Evolutionary conservation across 768 basidiomycete species (phyloP).

Genomic region (Suillus spraguei): DNA sequence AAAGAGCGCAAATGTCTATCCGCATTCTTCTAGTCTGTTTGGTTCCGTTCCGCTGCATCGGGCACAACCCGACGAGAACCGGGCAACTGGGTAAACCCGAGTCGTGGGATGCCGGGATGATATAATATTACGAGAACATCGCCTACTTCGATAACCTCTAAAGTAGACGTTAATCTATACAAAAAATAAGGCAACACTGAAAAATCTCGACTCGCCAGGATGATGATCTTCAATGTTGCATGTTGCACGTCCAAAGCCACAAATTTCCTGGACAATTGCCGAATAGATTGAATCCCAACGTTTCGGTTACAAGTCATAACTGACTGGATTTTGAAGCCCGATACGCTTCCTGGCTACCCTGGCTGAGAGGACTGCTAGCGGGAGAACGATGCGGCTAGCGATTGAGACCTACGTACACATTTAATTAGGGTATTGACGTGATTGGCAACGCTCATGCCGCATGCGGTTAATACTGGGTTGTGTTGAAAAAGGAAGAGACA

Average conservation of each 20-base stretch:
- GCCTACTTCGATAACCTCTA: not conserved
- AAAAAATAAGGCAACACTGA: not conserved
- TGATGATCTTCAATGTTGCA: not conserved
- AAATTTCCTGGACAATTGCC: not conserved
- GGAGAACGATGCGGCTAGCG: not conserved
- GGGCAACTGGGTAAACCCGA: not conserved
- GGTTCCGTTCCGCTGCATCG: constrained; percentile 3
- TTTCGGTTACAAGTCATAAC: not conserved
- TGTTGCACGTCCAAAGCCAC: not conserved
- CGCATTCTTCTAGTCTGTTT: not conserved
- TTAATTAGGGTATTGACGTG: constrained; percentile 9
- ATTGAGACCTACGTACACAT: not conserved
- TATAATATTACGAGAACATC: not conserved
- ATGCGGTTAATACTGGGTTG: not conserved
- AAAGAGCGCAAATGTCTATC: not conserved
- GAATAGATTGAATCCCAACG: not conserved
- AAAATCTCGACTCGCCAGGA: not conserved
- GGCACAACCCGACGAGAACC: constrained; percentile 3
- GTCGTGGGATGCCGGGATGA: not conserved
- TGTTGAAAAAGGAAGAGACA: not conserved
- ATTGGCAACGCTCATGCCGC: constrained; percentile 1
- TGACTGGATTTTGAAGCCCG: constrained; percentile 3
- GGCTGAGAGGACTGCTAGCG: not conserved
- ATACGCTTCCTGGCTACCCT: not conserved
- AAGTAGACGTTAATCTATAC: not conserved